These are phyloP conservation scores for Corylus heterophylla DNA, from an alignment of 306 rosid species.

Conservation along the genomic window DNA sequence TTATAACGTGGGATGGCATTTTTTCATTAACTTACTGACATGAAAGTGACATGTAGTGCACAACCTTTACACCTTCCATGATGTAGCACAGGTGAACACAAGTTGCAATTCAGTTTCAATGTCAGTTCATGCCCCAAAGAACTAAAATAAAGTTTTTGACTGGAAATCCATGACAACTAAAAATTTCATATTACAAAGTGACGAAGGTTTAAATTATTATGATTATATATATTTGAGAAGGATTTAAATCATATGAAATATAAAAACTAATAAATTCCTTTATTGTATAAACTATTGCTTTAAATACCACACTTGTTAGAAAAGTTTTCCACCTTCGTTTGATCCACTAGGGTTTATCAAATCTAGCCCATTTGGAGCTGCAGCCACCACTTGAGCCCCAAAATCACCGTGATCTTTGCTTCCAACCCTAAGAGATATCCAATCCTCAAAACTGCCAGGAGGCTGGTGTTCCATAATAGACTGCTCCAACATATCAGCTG, in stretches of 20 bases:
- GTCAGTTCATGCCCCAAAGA: background rate
- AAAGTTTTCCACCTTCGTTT: conserved; percentile 53
- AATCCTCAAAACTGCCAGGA: conserved; percentile 81
- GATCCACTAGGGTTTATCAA: conserved; percentile 52
- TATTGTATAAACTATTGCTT: background rate
- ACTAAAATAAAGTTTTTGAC: background rate
- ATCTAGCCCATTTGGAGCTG: conserved; percentile 55
- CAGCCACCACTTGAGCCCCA: conserved; percentile 28
- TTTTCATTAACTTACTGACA: background rate
- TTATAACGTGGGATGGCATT: background rate
- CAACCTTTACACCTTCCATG: background rate
- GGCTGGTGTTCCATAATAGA: conserved; percentile 66
- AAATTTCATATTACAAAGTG: background rate
- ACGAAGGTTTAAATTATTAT: background rate
- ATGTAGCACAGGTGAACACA: background rate
- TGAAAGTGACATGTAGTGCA: background rate
- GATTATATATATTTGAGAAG: background rate
- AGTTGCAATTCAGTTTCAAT: background rate
- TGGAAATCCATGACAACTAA: background rate
- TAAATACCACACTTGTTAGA: conserved; percentile 50
- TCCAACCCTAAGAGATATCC: conserved; percentile 96
- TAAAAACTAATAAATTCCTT: background rate
- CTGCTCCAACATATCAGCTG: conserved; percentile 61
- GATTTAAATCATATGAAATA: background rate
- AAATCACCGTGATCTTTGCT: conserved; percentile 55